Conservation (phyloP, 176 grass and related monocot genomes). For the Otatea glauca region DNA sequence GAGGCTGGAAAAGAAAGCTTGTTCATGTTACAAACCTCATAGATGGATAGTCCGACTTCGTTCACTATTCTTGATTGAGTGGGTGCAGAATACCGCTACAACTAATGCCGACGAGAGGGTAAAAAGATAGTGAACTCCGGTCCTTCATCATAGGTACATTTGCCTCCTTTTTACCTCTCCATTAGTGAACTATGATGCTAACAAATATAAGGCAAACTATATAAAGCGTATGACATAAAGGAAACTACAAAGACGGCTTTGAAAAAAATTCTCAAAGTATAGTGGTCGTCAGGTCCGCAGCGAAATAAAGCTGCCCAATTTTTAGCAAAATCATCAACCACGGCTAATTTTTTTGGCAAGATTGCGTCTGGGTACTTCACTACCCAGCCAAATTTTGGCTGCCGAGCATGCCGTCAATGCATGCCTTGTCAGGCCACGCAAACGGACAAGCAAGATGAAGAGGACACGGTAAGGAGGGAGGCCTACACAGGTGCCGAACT, state of each 20-base stretch:
- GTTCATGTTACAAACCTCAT: conserved; percentile 49
- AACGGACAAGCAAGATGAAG: too few species aligned
- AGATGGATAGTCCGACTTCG: conserved; percentile 60
- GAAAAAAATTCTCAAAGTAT: too few species aligned
- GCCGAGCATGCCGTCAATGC: background rate
- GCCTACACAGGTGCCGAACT: conserved; percentile 80
- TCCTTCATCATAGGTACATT: too few species aligned
- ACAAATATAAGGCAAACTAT: background rate
- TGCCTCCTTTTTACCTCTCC: too few species aligned
- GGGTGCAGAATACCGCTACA: conserved; percentile 62
- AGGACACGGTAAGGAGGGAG: background rate
- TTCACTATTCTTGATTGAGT: conserved; percentile 61
- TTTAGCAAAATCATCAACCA: too few species aligned
- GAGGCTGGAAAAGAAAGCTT: background rate
- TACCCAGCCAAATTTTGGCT: background rate
- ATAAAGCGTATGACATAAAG: too few species aligned
- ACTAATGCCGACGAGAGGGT: background rate
- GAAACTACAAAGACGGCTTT: background rate
- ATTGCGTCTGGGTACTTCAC: background rate
- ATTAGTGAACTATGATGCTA: background rate
- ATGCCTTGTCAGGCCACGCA: background rate
- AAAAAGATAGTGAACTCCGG: background rate
- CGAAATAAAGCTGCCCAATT: too few species aligned
- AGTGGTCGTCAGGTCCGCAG: too few species aligned
- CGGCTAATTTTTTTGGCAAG: background rate